Percentiles rank a stretch among this genome's conserved stretches.
Conservation (phyloP, 176 grass and related monocot species). For the Urochloa ruziziensis region DNA sequence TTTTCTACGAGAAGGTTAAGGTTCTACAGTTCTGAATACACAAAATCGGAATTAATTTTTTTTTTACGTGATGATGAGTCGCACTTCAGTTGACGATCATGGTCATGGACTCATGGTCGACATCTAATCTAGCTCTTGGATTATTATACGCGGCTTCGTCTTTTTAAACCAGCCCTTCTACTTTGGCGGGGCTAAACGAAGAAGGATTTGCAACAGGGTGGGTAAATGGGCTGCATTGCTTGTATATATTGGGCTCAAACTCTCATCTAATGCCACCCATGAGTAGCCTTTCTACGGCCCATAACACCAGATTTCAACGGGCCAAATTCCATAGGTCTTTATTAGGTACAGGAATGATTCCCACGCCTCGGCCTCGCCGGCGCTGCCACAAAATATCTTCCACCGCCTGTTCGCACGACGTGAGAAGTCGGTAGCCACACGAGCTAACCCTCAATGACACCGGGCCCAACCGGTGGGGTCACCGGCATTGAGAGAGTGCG, state of each 20-base stretch:
- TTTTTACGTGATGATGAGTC: background rate
- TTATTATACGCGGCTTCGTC: too few species aligned
- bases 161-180: too few species aligned
- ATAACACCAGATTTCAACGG: background rate
- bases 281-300: background rate
- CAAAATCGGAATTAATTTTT: background rate
- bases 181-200: background rate
- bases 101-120: too few species aligned
- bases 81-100: too few species aligned
- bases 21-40: background rate
- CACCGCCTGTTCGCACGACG: background rate
- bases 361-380: background rate
- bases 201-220: too few species aligned
- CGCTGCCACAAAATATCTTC: conserved; percentile 38
- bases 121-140: too few species aligned
- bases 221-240: background rate
- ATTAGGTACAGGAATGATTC: too few species aligned
- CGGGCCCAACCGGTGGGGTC: background rate
- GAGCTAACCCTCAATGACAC: background rate
- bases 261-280: too few species aligned
- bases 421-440: background rate
- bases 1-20: background rate
- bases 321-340: background rate
- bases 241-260: too few species aligned
- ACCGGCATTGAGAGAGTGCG: background rate